These are phyloP conservation scores for Stemphylium vesicarium DNA, from an alignment of 2,329 filamentous ascomycete species.

Conservation along the genomic window DNA sequence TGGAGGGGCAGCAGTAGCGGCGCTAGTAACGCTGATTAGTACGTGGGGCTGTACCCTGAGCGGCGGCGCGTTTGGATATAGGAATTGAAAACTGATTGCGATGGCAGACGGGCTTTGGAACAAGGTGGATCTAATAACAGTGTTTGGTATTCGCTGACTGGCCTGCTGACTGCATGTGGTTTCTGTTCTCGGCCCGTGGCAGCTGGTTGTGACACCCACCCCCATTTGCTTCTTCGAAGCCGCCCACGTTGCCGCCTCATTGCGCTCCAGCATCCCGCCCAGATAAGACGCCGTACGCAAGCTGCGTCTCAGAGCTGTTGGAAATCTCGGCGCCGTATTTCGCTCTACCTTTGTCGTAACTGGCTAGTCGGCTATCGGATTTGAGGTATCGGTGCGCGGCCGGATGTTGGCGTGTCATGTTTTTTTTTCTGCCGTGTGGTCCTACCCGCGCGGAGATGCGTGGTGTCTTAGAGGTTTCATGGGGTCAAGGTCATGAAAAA, in stretches of 20 bases:
- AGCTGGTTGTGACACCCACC: constrained; percentile 14
- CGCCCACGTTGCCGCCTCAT: constrained; percentile 34
- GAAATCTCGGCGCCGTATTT: constrained; percentile 31
- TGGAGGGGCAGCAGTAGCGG: constrained; percentile 28
- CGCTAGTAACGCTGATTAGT: constrained; percentile 27
- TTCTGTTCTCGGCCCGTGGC: constrained; percentile 9
- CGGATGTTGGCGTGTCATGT: constrained; percentile 29
- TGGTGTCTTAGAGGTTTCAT: constrained; percentile 28
- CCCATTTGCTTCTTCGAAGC: constrained; percentile 27
- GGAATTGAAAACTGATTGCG: constrained; percentile 22
- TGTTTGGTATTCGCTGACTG: constrained; percentile 12
- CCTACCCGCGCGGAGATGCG: constrained; percentile 21
- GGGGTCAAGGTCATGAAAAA: constrained; percentile 25
- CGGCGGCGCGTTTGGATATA: constrained; percentile 23
- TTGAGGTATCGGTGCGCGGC: constrained; percentile 29
- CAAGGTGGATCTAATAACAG: constrained; percentile 10
- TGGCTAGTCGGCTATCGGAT: constrained; percentile 19
- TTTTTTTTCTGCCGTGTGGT: constrained; percentile 17
- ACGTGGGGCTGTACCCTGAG: constrained; percentile 34
- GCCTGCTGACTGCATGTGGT: constrained; percentile 16
- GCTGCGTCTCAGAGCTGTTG: constrained; percentile 29
- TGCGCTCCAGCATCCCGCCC: constrained; percentile 29
- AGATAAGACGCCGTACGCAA: constrained; percentile 34
- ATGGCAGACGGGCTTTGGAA: constrained; percentile 8
- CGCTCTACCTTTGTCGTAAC: constrained; percentile 10